Base-by-base conservation (phyloP, 352 stramenopile genomes). In the Pythium brachiatum region DNA sequence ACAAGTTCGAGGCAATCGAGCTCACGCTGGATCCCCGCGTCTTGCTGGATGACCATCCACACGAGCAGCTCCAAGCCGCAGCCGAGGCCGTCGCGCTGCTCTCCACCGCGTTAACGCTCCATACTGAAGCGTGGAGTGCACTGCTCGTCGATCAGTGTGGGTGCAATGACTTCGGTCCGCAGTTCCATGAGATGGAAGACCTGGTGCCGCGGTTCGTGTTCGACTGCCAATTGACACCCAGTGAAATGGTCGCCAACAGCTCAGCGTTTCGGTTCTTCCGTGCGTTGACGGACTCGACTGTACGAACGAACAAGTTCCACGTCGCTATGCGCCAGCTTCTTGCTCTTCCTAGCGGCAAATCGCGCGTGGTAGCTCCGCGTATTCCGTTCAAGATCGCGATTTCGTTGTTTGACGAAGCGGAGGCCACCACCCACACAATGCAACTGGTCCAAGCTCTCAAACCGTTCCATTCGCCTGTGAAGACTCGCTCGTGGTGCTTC, bases 121-220 rank as follows among this genome's bases (percentile, higher is more conserved):
- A 58, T 31, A 36, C 57, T n/a, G 48, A 57, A 1, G 47, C 57
- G 7, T 64, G 57, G 57, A 38, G 36, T 0, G 47, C 18, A 18
- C 1, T 64, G 34, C 47, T 64, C 8, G 38, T 57, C 9, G 27
- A 57, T 7, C 57, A 64, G 16, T 64, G 57, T 21, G 48, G 36
- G 12, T 58, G 47, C 21, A 26, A 32, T 21, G 21, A 58, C 25
- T 53, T 64, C 38, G 48, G 41, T 16, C 47, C 48, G 6, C 39
- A 43, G 1, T 36, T 58, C 26, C 36, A 64, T n/a, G 8, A 23
- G 6, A 3, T 20, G 2, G 38, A 26, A 16, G 36, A 57, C 18
- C 48, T 64, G 20, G 20, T 25, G 27, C 48, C 57, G n/a, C 57
- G 57, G 7, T 64, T 64, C 21, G 57, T 58, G 20, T 64, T 64